phyloP scores from a whole-genome alignment of 1,284 basidiomycete species.

The Malassezia pachydermatis region DNA sequence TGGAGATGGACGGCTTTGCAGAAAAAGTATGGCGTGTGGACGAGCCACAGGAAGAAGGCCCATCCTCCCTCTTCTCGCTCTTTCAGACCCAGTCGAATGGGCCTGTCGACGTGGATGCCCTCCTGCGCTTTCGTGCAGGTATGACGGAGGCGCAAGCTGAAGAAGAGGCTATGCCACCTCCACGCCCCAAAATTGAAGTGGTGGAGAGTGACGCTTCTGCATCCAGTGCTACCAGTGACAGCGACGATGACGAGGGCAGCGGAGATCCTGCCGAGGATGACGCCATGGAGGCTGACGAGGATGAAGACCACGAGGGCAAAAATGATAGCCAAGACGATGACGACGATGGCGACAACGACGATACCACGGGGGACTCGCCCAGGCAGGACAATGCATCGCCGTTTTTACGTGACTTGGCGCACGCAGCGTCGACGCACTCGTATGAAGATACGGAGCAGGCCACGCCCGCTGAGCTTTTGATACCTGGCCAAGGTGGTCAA shows the following conservation, averaged over 20 bases:
- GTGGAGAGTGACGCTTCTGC: neutral
- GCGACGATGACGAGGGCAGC: neutral
- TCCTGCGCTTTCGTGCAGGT: slow-evolving; percentile 8
- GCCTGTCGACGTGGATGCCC: slow-evolving; percentile 9
- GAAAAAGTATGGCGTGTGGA: slow-evolving; percentile 15
- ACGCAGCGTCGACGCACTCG: neutral
- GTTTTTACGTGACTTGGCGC: too few species aligned
- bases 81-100: slow-evolving; percentile 2
- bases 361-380: too few species aligned
- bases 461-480: too few species aligned
- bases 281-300: neutral
- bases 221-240: neutral
- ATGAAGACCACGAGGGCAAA: neutral
- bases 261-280: neutral
- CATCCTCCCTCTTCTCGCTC: slow-evolving; percentile 5
- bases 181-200: slow-evolving; percentile 2
- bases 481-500: neutral
- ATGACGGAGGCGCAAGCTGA: neutral
- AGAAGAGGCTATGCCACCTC: neutral
- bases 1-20: slow-evolving; percentile 12
- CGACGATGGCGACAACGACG: slow-evolving; percentile 1
- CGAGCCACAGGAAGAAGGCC: neutral
- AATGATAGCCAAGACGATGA: neutral
- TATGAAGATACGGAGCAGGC: neutral
- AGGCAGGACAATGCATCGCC: too few species aligned